These are phyloP conservation scores for Chenopodium suecicum DNA, from an alignment of 148 eudicot species.

Conservation along the genomic window DNA sequence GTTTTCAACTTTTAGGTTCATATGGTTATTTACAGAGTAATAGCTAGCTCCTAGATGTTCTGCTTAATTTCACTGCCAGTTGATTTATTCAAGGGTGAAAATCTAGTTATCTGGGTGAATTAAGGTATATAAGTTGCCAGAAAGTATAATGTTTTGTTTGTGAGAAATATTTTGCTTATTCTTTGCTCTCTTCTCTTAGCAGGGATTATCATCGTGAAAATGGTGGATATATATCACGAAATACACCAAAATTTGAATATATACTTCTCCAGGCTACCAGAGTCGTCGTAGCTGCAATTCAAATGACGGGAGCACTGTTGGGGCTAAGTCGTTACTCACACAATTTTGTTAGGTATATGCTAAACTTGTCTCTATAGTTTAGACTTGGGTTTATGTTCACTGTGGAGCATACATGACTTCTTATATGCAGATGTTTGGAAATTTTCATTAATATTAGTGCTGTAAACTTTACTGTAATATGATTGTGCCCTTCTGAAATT, in stretches of 20 bases:
- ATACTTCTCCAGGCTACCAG: not conserved
- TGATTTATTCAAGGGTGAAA: not conserved
- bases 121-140: not conserved
- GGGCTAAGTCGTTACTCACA: not conserved
- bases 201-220: not conserved
- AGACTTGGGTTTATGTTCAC: not conserved
- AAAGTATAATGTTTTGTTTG: not conserved
- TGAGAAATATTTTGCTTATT: not conserved
- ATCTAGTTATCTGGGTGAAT: not conserved
- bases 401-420: not conserved
- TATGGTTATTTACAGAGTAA: not conserved
- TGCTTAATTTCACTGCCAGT: not conserved
- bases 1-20: not conserved
- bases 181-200: not conserved
- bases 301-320: not conserved
- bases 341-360: slow-evolving; percentile 8
- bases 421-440: not conserved
- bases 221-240: not conserved
- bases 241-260: not conserved
- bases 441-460: not conserved
- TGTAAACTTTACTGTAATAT: not conserved
- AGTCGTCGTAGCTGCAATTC: not conserved
- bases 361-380: not conserved
- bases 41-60: not conserved
- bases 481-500: not conserved